phyloP scores from a whole-genome alignment of 2,329 filamentous ascomycete genomes.

The Botrytis byssoidea region DNA sequence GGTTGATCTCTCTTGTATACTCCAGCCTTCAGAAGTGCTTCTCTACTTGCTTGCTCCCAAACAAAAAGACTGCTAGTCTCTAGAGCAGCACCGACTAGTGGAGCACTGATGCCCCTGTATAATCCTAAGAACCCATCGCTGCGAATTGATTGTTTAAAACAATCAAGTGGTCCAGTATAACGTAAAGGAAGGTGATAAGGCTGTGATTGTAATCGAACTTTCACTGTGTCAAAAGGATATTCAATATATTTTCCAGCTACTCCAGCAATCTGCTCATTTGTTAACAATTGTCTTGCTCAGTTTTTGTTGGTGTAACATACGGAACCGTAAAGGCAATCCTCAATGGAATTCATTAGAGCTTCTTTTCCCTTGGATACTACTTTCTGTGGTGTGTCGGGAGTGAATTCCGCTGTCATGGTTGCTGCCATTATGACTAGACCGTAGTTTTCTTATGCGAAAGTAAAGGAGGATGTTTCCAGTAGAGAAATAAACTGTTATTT shows the following conservation, averaged over 20 bases:
- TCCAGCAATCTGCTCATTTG: constrained; percentile 63
- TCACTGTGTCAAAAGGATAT: constrained; percentile 98
- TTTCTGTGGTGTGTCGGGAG: constrained; percentile 18
- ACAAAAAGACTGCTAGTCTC: constrained; percentile 93
- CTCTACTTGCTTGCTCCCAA: constrained; percentile 75
- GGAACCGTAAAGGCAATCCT: constrained; percentile 88
- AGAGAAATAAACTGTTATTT: neutral
- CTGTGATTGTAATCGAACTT: constrained; percentile 96
- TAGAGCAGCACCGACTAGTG: constrained; percentile 83
- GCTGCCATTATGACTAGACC: constrained; percentile 30
- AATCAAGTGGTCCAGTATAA: constrained; percentile 87
- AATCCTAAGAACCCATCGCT: constrained; percentile 72
- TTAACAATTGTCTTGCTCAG: constrained; percentile 17
- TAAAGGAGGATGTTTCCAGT: constrained; percentile 14
- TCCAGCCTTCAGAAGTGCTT: constrained; percentile 57
- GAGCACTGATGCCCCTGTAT: constrained; percentile 91
- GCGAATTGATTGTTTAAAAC: constrained; percentile 81
- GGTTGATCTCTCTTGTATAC: constrained; percentile 52
- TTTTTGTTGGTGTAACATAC: constrained; percentile 47
- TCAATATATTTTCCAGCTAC: constrained; percentile 94
- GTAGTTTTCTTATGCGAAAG: constrained; percentile 10
- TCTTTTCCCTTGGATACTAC: constrained; percentile 29
- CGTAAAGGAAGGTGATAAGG: constrained; percentile 76
- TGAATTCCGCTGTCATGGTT: constrained; percentile 31
- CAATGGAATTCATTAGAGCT: constrained; percentile 59